These are phyloP conservation scores for Solanum sejunctum DNA, from an alignment of 257 asterid species.

Conservation along the genomic window DNA sequence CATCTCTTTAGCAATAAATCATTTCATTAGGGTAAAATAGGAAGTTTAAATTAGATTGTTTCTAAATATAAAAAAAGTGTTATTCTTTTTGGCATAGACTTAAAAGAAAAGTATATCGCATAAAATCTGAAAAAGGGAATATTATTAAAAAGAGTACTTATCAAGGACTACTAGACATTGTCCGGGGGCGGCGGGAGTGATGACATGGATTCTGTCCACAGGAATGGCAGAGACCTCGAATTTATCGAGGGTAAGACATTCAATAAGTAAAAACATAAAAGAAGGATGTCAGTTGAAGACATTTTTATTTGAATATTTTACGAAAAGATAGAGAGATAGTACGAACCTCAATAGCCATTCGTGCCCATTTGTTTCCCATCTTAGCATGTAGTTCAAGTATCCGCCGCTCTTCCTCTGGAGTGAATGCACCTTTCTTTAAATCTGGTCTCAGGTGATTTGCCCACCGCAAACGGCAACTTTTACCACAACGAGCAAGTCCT, in stretches of 20 bases:
- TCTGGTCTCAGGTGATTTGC: constrained; percentile 61
- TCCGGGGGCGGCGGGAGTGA: background rate
- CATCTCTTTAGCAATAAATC: background rate
- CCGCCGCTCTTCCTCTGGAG: constrained; percentile 37
- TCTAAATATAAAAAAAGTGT: background rate
- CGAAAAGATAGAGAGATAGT: background rate
- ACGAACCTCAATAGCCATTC: constrained; percentile 52
- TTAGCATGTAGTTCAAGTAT: constrained; percentile 47
- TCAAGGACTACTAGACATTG: background rate
- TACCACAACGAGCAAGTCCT: constrained; percentile 62
- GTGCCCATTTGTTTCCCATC: constrained; percentile 63
- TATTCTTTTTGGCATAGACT: background rate
- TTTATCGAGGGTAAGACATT: background rate
- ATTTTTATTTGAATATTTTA: background rate
- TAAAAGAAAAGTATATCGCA: background rate
- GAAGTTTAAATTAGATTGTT: background rate
- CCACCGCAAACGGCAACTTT: constrained; percentile 65
- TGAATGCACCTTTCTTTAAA: constrained; percentile 49
- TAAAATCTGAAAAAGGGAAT: background rate
- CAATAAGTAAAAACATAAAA: background rate
- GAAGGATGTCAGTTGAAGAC: background rate
- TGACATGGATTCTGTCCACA: background rate
- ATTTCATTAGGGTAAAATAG: background rate
- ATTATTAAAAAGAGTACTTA: background rate
- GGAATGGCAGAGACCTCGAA: background rate